Percentiles rank a stretch among this genome's conserved stretches.
phyloP scores from a whole-genome alignment of 192 early-diverging fungal genomes.

The Rhizophlyctis rosea region DNA sequence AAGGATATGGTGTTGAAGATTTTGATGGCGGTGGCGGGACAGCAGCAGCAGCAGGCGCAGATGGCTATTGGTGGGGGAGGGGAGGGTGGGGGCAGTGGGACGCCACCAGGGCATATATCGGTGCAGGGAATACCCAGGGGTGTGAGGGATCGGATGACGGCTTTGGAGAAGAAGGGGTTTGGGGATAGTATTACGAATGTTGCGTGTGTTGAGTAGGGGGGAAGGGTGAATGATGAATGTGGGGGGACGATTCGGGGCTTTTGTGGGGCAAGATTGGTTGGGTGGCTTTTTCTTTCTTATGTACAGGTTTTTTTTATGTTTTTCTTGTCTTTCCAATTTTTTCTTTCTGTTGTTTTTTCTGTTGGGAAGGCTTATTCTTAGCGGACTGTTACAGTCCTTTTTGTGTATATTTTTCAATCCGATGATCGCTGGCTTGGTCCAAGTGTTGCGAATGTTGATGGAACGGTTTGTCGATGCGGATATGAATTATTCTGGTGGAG shows the following conservation, averaged over 20 bases:
- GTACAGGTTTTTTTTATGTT: no score
- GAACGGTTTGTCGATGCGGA: no score
- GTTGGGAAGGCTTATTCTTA: no score
- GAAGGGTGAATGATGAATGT: not conserved
- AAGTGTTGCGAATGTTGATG: no score
- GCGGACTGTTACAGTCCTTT: no score
- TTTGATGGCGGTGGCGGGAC: slow-evolving; percentile 18
- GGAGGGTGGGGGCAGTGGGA: not conserved
- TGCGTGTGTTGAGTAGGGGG: not conserved
- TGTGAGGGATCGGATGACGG: not conserved
- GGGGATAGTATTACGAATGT: not conserved
- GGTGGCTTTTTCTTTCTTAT: no score
- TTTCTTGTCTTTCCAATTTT: no score
- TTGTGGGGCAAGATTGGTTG: no score
- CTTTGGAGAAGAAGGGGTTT: not conserved
- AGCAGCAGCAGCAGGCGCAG: not conserved
- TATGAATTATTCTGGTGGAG: no score
- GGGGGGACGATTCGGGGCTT: not conserved
- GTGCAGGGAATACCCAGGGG: not conserved
- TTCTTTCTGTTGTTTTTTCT: no score
- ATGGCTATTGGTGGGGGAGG: not conserved
- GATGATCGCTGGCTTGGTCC: no score
- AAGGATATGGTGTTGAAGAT: slow-evolving; percentile 48
- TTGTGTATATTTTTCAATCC: no score
- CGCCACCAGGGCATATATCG: not conserved